phyloP scores from a whole-genome alignment of 352 stramenopile species.

The Pythium rhizo-oryzae region DNA sequence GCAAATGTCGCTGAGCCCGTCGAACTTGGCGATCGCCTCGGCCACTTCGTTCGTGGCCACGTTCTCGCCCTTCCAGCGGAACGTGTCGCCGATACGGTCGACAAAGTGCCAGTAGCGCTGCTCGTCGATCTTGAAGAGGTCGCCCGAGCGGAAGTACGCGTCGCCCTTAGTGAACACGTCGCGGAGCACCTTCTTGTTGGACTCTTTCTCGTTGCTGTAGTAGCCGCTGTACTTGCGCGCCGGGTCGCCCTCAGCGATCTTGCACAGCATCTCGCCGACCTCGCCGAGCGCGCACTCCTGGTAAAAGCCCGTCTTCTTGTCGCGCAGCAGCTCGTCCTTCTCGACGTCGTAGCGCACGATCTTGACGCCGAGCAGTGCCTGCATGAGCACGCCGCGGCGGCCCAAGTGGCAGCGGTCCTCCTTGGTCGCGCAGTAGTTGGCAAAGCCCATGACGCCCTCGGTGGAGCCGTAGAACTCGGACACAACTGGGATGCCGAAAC shows the following conservation, averaged over 20 bases:
- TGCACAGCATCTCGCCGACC: conserved; percentile 76
- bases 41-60: conserved; percentile 91
- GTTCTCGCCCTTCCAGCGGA: conserved; percentile 95
- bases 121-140: conserved; percentile 85
- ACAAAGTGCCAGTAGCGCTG: conserved; percentile 87
- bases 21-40: conserved; percentile 77
- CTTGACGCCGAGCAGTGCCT: conserved; percentile 53
- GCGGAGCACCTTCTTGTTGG: conserved; percentile 84
- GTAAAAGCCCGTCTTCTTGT: conserved; percentile 48
- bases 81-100: conserved; percentile 94
- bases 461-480: conserved; percentile 95
- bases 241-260: conserved; percentile 53
- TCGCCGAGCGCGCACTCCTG: conserved; percentile 53
- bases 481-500: conserved; percentile 85
- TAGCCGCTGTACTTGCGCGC: conserved; percentile 88
- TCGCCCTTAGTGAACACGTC: conserved; percentile 86
- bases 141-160: conserved; percentile 90
- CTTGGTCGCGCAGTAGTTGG: conserved; percentile 72
- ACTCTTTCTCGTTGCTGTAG: conserved; percentile 76
- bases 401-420: conserved; percentile 73
- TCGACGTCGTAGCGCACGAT: conserved; percentile 86
- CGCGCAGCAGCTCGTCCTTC: conserved; percentile 63
- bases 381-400: conserved; percentile 56
- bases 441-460: conserved; percentile 83
- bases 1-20: conserved; percentile 71